Percentiles rank a stretch among this genome's conserved stretches.
Conservation (phyloP, 1,284 basidiomycete species). For the Rhodotorula sp. region DNA sequence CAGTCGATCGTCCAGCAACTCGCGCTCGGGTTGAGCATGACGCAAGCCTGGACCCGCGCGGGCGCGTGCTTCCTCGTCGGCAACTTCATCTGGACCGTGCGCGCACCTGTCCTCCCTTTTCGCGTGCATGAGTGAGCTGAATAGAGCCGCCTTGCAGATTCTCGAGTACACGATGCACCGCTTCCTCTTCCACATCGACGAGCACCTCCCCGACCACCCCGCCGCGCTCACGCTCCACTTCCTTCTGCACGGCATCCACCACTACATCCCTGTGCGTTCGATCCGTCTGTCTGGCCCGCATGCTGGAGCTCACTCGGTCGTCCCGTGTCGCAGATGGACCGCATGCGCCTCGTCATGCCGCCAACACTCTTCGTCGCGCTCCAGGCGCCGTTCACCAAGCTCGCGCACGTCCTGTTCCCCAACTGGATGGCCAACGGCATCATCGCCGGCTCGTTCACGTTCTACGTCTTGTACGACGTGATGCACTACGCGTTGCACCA, state of each 20-base stretch:
- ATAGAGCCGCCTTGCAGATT: slow-evolving; percentile 50
- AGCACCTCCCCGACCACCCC: slow-evolving; percentile 80
- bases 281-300: neutral
- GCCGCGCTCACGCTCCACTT: slow-evolving; percentile 86
- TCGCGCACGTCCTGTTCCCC: slow-evolving; percentile 84
- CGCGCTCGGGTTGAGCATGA: slow-evolving; percentile 52
- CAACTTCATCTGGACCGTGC: slow-evolving; percentile 81
- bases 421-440: slow-evolving; percentile 84
- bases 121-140: too few species aligned
- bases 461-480: slow-evolving; percentile 58
- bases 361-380: slow-evolving; percentile 78
- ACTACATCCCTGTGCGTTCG: slow-evolving; percentile 78
- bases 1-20: slow-evolving; percentile 79
- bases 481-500: slow-evolving; percentile 44
- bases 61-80: slow-evolving; percentile 70
- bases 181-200: slow-evolving; percentile 96
- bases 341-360: slow-evolving; percentile 92
- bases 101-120: neutral
- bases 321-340: slow-evolving; percentile 53
- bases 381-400: slow-evolving; percentile 82
- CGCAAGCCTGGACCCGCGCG: slow-evolving; percentile 43
- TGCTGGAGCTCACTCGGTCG: neutral
- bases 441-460: slow-evolving; percentile 85
- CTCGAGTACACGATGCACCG: slow-evolving; percentile 95
- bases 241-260: slow-evolving; percentile 91